These are phyloP conservation scores for Telfairia occidentalis DNA, from an alignment of 331 rosid species.

Conservation along the genomic window DNA sequence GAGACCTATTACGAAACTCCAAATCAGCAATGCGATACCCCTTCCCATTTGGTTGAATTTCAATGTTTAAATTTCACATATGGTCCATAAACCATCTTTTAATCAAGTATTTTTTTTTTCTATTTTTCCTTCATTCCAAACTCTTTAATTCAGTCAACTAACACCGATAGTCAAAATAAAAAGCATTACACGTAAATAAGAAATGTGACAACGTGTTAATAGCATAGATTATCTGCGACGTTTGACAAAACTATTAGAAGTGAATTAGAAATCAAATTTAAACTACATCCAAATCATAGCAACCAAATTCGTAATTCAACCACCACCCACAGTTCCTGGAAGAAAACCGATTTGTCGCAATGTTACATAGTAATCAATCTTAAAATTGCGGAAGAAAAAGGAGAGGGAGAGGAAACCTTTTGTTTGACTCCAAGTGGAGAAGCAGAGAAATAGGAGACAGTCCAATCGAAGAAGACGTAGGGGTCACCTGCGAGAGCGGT, in stretches of 20 bases:
- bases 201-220: background rate
- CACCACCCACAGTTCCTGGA: no score
- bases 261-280: background rate
- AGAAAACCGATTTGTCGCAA: background rate
- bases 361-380: background rate
- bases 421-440: conserved; percentile 69
- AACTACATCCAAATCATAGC: background rate
- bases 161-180: background rate
- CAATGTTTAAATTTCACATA: no score
- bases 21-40: no score
- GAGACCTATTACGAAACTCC: no score
- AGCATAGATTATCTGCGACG: no score
- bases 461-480: conserved; percentile 64
- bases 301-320: background rate
- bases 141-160: background rate
- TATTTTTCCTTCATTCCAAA: background rate
- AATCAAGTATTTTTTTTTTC: background rate
- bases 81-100: background rate
- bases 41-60: no score
- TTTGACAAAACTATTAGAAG: background rate
- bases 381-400: background rate
- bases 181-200: background rate
- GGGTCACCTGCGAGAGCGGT: conserved; percentile 64
- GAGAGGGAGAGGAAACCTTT: conserved; percentile 31
- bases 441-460: conserved; percentile 53